Evolutionary conservation across 768 basidiomycete genomes (phyloP), one percentile per base, ranked within the genome.

Genomic region (Termitomyces sp.): DNA sequence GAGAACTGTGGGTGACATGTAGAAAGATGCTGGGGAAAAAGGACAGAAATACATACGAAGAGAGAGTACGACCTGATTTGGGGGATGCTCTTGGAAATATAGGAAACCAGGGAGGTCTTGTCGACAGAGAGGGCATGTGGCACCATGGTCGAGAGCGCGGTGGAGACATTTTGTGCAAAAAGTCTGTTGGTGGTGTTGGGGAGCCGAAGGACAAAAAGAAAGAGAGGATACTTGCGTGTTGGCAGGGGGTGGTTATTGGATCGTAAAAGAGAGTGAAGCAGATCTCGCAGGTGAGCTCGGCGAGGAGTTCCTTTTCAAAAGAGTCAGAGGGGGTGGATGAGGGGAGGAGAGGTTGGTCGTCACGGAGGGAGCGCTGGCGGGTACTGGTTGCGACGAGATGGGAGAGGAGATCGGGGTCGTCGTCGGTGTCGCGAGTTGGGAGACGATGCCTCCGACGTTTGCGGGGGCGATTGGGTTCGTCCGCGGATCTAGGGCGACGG

Each of bases 231-330:
- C 87, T 66, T 67, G 91, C 92, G 73, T 98, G 96, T 70, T 98
- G 95, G 71, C 96, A 98, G 13, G 92, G 91, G 3, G 95, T 91
- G 16, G 96, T 98, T 52, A 94, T 79, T 6, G 96, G 94, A 61
- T 92, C 85, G 72, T 86, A 85, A 62, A 94, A 77, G 40, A 97
- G 74, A 67, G 80, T 80, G 67, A 90, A 90, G 73, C 96, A 98
- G 35, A 98, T 94, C 70, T 94, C 90, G 70, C 96, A 98, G 20
- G 84, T 87, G 55, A 96, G 78, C 63, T 94, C 88, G 12, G 79
- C 65, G 24, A 83, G 70, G 13, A 90, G 77, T 28, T 84, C 81
- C 68, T 88, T 88, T 65, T 84, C 78, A 58, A 88, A 80, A 52
- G 70, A 50, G 28, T 68, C 65, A 30, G 64, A 59, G 56, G 65